Base-by-base conservation (phyloP, 805 yeast genomes). In the Saturnispora galanensis region DNA sequence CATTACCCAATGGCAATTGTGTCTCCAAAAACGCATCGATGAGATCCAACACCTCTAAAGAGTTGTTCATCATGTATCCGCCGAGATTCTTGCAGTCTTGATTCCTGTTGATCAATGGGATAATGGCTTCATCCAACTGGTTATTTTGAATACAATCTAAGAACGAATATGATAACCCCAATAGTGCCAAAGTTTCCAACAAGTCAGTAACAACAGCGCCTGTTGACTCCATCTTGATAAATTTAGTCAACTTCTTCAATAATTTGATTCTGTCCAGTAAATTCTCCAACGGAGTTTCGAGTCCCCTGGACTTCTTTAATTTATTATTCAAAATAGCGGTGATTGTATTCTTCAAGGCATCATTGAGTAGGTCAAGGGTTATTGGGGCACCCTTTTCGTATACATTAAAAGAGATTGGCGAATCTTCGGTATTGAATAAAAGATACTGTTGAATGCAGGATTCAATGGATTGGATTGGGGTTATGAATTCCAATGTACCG, bases 371-470 rank as follows among this genome's bases (percentile, higher is more conserved):
- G 1, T 58, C 54, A 1, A 59, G 48, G 28, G 71, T 70, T 9
- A 54, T 36, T 9, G 46, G 40, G 45, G 77, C 62, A 8, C 70
- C 69, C 3, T 76, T 62, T 11, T 68, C 72, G 3, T 58, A 40
- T 5, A 60, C 30, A 34, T 50, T 40, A 47, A 54, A 59, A 11
- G 48, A 35, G 15, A 61, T 38, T 6, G 55, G 53, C 2, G 52
- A 49, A 11, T 38, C 33, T 5, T 39, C 32, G 26, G 29, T 36
- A 2, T 77, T 71, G 50, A 76, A 84, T 54, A 80, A 82, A 1
- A 89, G 76, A 0, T 89, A 95, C 61, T 89, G 97, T 52, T 83
- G 93, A 17, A 90, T 75, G 53, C 81, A 89, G 0, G 86, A 74
- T 56, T 80, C 81, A 31, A 84, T 67, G 39, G 79, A 69, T 3